Evolutionary conservation across 805 yeast species (phyloP).

Genomic region (Starmerella stellata): DNA sequence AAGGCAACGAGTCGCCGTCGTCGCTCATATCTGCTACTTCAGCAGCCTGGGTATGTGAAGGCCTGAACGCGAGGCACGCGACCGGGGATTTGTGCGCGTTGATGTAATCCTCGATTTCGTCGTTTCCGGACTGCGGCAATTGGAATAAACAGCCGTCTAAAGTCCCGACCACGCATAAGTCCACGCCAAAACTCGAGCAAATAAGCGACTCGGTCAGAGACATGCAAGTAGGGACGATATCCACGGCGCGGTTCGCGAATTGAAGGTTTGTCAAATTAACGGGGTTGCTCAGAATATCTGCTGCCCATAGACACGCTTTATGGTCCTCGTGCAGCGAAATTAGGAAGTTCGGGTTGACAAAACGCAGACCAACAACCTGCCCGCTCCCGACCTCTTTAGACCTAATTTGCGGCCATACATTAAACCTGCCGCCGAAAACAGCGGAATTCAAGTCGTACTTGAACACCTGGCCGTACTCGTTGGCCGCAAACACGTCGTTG

Average conservation of each 20-base stretch:
- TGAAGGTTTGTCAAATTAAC: slow-evolving; percentile 17
- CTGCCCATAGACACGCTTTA: slow-evolving; percentile 24
- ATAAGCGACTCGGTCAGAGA: slow-evolving; percentile 5
- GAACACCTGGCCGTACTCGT: slow-evolving; percentile 69
- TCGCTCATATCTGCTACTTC: not conserved
- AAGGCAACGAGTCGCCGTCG: slow-evolving; percentile 1
- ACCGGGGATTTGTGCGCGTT: slow-evolving; percentile 10
- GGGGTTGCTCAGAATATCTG: slow-evolving; percentile 25
- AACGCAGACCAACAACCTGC: slow-evolving; percentile 18
- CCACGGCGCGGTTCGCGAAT: slow-evolving; percentile 6
- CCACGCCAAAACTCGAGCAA: slow-evolving; percentile 11
- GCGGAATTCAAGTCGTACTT: slow-evolving; percentile 69
- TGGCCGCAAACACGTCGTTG: slow-evolving; percentile 32
- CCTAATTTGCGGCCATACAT: slow-evolving; percentile 19
- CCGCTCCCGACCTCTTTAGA: slow-evolving; percentile 23
- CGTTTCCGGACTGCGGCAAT: slow-evolving; percentile 5
- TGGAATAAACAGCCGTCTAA: slow-evolving; percentile 9
- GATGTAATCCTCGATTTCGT: not conserved
- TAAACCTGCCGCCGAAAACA: slow-evolving; percentile 19
- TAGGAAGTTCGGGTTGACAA: slow-evolving; percentile 19
- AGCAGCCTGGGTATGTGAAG: not conserved
- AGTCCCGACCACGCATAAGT: slow-evolving; percentile 7
- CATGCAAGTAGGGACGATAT: slow-evolving; percentile 9
- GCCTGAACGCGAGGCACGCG: slow-evolving; percentile 1
- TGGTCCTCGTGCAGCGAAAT: slow-evolving; percentile 27